Evolutionary conservation across 768 basidiomycete species (phyloP).

Genomic region (Neoboletus magnificus): DNA sequence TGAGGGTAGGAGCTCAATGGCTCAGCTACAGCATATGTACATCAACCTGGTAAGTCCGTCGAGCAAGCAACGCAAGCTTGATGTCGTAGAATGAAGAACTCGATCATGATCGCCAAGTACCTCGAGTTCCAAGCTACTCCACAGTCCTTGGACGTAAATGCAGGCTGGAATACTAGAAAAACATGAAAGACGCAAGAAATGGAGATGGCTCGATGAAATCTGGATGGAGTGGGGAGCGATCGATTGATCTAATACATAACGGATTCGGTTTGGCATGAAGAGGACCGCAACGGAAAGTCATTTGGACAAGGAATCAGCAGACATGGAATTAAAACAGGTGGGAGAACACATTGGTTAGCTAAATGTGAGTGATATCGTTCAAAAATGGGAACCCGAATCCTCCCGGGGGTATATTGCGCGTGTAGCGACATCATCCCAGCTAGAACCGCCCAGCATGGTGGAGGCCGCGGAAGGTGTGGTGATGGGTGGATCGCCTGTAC

Average conservation of each 20-base stretch:
- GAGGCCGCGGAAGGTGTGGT: neutral
- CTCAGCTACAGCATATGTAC: neutral
- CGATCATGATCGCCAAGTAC: neutral
- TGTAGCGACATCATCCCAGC: neutral
- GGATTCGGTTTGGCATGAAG: neutral
- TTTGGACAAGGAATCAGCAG: neutral
- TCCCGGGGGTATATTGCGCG: slow-evolving; percentile 3
- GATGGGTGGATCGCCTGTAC: neutral
- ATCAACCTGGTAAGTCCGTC: neutral
- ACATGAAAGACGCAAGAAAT: slow-evolving; percentile 6
- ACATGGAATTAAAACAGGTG: neutral
- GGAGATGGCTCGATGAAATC: neutral
- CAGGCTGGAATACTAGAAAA: neutral
- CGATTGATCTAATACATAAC: neutral
- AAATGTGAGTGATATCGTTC: slow-evolving; percentile 13
- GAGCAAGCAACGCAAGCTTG: neutral
- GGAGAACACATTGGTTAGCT: neutral
- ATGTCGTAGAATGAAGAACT: neutral
- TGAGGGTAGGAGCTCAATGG: neutral
- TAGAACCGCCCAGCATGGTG: neutral
- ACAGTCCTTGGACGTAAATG: neutral
- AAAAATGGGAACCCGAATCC: neutral
- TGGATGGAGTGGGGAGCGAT: neutral
- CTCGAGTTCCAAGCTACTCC: neutral
- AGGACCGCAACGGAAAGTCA: neutral